Base-by-base conservation (phyloP, 2,329 filamentous ascomycete genomes). In the Aspergillus sp. region DNA sequence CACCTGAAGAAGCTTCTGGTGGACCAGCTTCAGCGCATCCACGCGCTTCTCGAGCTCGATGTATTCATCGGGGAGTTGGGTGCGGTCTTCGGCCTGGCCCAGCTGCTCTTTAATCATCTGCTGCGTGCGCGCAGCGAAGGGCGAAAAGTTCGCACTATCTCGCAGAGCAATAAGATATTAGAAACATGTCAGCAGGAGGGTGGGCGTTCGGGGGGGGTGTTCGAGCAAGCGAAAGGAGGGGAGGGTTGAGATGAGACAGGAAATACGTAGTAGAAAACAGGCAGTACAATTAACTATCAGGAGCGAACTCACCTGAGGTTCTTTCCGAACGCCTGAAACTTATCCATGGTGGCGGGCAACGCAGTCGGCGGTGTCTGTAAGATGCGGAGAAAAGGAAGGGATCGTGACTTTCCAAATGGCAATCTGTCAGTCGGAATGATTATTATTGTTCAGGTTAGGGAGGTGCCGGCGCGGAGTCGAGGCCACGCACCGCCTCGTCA, bases 51-150 rank as follows among this genome's bases (percentile, higher is more conserved):
- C 95, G 63, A 99, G 90, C 79, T 98, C 93, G 75, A 97, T 91
- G 80, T 99, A 99, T 80, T 98, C 95, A 68, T 93, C 89, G 50
- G 95, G 95, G 49, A 99, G 91, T 81, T 98, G 90, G 65, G 95
- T 99, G 92, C 95, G 97, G 78, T 98, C 95, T 67, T 96, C 93
- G 63, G 87, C 91, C 79, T 96, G 91, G 54, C 95, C 95, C 63
- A 98, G 86, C 81, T 97, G 93, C 81, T 99, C 95, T 84, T 96
- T 97, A 76, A 96, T 91, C 82, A 94, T 96, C 82, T 99, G 95
- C 78, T 96, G 92, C 58, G 92, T 97, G 73, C 94, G 90, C 73
- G 92, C 90, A 66, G 93, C 92, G 76, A 96, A 96, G 39, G 95
- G 95, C 66, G 91, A 92, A 79, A 98, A 91, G 69, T 89, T 88